These are phyloP conservation scores for Fragosphaeria purpurea DNA, from an alignment of 2,329 filamentous ascomycete genomes.

Conservation along the genomic window DNA sequence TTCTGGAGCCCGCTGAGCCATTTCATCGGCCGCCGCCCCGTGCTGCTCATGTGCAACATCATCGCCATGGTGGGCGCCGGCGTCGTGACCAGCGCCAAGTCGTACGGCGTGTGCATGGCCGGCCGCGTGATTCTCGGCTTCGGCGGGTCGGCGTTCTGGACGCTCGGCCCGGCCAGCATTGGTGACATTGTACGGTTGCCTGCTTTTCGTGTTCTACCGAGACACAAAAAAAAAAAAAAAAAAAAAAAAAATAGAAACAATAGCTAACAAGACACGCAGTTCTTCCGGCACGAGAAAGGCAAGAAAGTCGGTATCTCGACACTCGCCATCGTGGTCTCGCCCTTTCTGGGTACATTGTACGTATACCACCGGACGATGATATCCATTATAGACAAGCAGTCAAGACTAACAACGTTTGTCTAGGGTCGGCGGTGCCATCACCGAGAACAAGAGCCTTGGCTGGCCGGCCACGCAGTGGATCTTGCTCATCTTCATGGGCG, in stretches of 20 bases:
- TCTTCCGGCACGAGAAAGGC: not conserved
- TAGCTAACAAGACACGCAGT: too few relatives aligned
- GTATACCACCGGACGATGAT: too few relatives aligned
- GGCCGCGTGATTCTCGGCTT: constrained; percentile 2
- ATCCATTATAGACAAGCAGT: too few relatives aligned
- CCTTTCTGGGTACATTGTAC: not conserved
- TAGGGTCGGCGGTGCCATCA: constrained; percentile 1
- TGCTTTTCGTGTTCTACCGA: too few relatives aligned
- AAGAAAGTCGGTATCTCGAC: constrained; percentile 4
- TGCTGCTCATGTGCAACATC: constrained; percentile 2
- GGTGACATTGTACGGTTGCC: not conserved
- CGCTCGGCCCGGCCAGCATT: constrained; percentile 1
- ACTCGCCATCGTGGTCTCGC: constrained; percentile 2
- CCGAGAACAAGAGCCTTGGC: not conserved
- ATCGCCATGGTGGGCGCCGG: constrained; percentile 4
- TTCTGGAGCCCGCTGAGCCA: constrained; percentile 3
- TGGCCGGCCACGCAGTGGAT: constrained; percentile 4
- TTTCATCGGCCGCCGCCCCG: constrained; percentile 1
- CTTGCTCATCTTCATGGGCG: constrained; percentile 3
- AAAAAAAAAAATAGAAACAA: too few relatives aligned
- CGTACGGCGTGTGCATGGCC: not conserved
- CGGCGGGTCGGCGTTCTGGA: constrained; percentile 1
- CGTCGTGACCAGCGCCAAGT: constrained; percentile 1
- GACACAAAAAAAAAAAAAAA: too few relatives aligned
- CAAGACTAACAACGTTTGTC: too few relatives aligned